A percentile compares a stretch with the other conserved stretches of the same genome.
Conservation (phyloP, 1,284 basidiomycete species). For the Mycena citricolor region DNA sequence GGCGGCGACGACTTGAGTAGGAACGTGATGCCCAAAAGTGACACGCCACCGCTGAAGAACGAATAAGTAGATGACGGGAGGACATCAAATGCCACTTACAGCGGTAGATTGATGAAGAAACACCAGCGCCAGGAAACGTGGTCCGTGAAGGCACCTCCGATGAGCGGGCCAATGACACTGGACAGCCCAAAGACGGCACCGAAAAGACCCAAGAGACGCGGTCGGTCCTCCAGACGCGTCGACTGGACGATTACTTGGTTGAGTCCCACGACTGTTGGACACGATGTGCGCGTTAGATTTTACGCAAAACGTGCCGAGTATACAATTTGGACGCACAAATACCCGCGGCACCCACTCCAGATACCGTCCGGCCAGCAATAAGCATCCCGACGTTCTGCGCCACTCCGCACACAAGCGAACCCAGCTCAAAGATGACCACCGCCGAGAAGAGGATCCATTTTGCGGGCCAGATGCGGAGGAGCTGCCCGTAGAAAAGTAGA, state of each 20-base stretch:
- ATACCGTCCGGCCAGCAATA: constrained; percentile 4
- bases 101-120: constrained; percentile 8
- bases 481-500: constrained; percentile 4
- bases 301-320: not conserved
- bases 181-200: constrained; percentile 1
- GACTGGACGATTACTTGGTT: constrained; percentile 1
- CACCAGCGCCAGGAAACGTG: constrained; percentile 8
- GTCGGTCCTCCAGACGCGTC: constrained; percentile 2
- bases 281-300: not conserved
- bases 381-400: not conserved
- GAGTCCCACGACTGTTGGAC: not conserved
- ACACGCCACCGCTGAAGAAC: not conserved
- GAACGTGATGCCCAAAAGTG: not conserved
- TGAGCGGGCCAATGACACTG: constrained; percentile 2
- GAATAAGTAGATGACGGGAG: too few relatives aligned
- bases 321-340: constrained; percentile 2
- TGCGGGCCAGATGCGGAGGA: constrained; percentile 2
- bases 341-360: constrained; percentile 4
- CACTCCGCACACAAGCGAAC: constrained; percentile 6
- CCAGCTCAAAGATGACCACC: constrained; percentile 3
- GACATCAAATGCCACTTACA: not conserved
- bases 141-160: constrained; percentile 8
- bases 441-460: constrained; percentile 6
- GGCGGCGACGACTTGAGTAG: not conserved
- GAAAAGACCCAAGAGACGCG: not conserved